Evolutionary conservation across 768 basidiomycete genomes (phyloP), one percentile per base, ranked within the genome.

Genomic region (Leccinum variicolor): DNA sequence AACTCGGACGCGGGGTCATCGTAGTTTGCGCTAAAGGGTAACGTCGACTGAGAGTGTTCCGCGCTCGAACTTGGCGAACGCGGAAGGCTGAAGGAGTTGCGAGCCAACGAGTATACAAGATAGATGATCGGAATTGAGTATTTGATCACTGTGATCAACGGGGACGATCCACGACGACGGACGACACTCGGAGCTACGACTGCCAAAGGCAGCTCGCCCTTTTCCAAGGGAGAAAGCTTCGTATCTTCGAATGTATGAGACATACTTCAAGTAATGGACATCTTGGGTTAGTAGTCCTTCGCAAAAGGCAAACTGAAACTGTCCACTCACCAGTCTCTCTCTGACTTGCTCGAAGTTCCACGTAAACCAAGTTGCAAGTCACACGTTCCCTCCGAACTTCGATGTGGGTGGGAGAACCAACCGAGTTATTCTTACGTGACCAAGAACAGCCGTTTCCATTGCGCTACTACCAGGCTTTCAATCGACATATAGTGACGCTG

Each of bases 1-100:
- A 81, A 81, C 23, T 75, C 71, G 45, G 72, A 73, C 28, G 76
- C 75, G 6, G 76, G 77, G 48, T 77, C 69, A 45, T 72, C 71
- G 17, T 53, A 21, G 34, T 61, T 43, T 26, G 50, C 41, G 47
- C 57, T 43, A 19, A 54, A 50, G 17, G 57, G 46, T 34, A 56
- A 62, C 28, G 36, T 28, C 15, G 57, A 36, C 39, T 10, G 39
- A 55, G 55, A 46, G 15, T 61, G 29, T 25, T 58, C 51, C 25
- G n/a, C 34, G 26, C 43, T 21, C 6, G 17, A 13, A 33, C 15
- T 51, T 14, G 52, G n/a, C 6, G 17, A 25, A 51, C 14, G 55
- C 6, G 48, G 45, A 43, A 47, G 25, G n/a, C 46, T 50, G n/a
- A 46, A 51, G 11, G 50, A 49, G 52, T 52, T 45, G 50, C 53